Base-by-base conservation (phyloP, 1,284 basidiomycete genomes). In the Sporisorium sorghi region DNA sequence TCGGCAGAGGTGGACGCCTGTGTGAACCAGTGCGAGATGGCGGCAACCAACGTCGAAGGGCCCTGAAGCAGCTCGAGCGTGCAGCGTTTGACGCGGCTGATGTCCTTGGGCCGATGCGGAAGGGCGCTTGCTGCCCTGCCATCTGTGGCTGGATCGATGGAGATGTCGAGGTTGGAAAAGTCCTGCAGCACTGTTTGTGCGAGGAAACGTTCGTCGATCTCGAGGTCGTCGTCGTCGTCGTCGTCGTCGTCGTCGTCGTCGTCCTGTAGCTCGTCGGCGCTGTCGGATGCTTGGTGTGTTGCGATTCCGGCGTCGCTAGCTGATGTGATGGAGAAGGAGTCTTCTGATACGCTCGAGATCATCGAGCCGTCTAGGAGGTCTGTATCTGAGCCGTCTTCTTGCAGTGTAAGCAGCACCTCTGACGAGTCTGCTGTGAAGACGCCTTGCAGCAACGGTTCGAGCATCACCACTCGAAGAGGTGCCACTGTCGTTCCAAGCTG, bases 361-460 rank as follows among this genome's bases (percentile, higher is more conserved):
- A 74, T 59, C 8, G 68, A 67, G 33, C 23, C 32, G 21, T 71
- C 63, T 11, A 49, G 42, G 8, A n/a, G 47, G 23, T 68, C 55
- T 6, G 44, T 52, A 2, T 65, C 59, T 5, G 30, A 39, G 21
- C 30, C 71, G 7, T 70, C 69, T 21, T 53, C 39, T 30, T 72
- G 53, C 35, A 77, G 19, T 1, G 74, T 67, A 1, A 83, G 53
- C 24, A 79, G 60, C 26, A 81, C 40, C 11, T 77, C 61, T 15
- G 81, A 69, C 1, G 46, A 28, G 12, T 58, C 44, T 4, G 49
- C 64, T 1, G 52, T 43, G 23, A 81, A 76, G 40, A 72, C 42
- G 23, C 76, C 82, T 51, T 83, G 82, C 3, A 78, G 68, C 23
- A 82, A 55, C 7, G 82, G 81, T 50, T 83, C 81, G 15, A 68